Percentiles rank a stretch among this genome's conserved stretches.
These are phyloP conservation scores for Sisymbrium altissimum DNA, from an alignment of 345 rosid species.

Conservation along the genomic window DNA sequence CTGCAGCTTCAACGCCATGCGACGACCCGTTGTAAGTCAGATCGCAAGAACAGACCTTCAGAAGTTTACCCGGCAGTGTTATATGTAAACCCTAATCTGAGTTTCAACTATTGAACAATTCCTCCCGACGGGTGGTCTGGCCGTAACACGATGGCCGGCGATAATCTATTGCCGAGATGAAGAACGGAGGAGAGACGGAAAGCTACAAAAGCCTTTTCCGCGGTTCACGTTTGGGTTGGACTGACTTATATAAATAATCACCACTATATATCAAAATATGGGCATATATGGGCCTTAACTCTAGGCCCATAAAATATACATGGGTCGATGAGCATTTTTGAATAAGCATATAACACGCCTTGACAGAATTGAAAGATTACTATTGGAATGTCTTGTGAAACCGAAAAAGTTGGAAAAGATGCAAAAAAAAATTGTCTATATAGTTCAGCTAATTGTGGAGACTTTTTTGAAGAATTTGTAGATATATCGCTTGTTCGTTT, in stretches of 20 bases:
- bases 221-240: neutral
- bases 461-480: no score
- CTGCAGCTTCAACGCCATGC: constrained; percentile 50
- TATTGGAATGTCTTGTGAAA: no score
- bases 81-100: neutral
- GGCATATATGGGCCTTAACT: neutral
- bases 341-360: no score
- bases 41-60: neutral
- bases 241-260: neutral
- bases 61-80: neutral
- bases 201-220: neutral
- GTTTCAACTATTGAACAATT: neutral
- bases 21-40: neutral
- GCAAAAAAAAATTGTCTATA: no score
- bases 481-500: no score
- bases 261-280: neutral
- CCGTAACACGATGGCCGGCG: constrained; percentile 8
- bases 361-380: no score
- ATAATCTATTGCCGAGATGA: neutral
- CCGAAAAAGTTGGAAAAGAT: no score
- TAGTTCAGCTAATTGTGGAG: no score
- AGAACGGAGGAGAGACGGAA: neutral
- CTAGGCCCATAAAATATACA: neutral
- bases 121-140: neutral
- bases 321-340: no score